These are phyloP conservation scores for Narthecium ossifragum DNA, from an alignment of 106 monocot genomes.

Conservation along the genomic window DNA sequence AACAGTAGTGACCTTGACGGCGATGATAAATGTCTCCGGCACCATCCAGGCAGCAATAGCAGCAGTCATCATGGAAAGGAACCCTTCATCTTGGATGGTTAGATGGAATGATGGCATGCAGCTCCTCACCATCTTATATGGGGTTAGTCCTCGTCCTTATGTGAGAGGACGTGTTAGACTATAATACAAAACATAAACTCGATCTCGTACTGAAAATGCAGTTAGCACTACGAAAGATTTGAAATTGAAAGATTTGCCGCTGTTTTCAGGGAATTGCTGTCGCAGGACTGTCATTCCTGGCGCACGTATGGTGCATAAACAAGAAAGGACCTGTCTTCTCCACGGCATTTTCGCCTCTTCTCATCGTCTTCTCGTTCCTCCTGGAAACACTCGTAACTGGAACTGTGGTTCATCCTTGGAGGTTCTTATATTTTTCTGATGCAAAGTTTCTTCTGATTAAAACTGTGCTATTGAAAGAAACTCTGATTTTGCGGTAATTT, in stretches of 20 bases:
- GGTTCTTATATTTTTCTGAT: constrained; percentile 6
- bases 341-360: constrained; percentile 33
- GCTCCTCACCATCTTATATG: constrained; percentile 23
- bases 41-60: constrained; percentile 19
- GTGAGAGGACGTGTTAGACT: too few relatives aligned
- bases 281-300: constrained; percentile 4
- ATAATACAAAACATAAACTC: too few relatives aligned
- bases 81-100: constrained; percentile 36
- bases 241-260: too few relatives aligned
- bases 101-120: constrained; percentile 16
- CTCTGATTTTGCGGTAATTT: too few relatives aligned
- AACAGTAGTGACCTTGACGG: constrained; percentile 34
- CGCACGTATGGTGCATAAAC: constrained; percentile 28
- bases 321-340: constrained; percentile 42
- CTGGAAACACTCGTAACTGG: constrained; percentile 14
- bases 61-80: constrained; percentile 30
- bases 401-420: constrained; percentile 1
- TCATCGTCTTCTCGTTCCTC: constrained; percentile 39
- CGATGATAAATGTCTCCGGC: constrained; percentile 34
- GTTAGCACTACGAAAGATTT: too few relatives aligned
- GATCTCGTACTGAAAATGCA: too few relatives aligned
- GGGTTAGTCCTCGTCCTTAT: too few relatives aligned
- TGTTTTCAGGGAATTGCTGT: constrained; percentile 19
- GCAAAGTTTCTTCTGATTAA: background rate
- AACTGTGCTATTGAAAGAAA: background rate